Conservation (phyloP, 78 protist genomes). For the Pigoraptor vietnamica region DNA sequence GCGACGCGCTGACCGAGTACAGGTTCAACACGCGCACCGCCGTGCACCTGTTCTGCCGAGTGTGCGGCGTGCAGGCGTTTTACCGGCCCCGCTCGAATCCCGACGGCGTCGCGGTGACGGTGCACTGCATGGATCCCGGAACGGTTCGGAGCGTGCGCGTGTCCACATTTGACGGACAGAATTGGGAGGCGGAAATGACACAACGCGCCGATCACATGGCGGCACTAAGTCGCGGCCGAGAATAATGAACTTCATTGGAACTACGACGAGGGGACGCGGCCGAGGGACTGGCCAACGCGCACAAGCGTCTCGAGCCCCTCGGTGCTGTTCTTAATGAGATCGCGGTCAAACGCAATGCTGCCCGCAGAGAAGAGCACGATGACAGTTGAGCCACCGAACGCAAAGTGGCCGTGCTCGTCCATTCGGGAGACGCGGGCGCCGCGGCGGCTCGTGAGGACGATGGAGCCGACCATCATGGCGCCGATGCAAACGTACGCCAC, state of each 20-base stretch:
- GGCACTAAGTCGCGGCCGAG: background rate
- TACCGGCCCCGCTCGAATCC: conserved; percentile 42
- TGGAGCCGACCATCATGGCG: conserved; percentile 75
- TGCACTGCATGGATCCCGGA: conserved; percentile 7
- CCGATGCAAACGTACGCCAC: conserved; percentile 58
- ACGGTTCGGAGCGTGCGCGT: background rate
- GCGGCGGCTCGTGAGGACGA: conserved; percentile 18
- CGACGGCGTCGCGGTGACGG: conserved; percentile 25
- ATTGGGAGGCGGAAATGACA: background rate
- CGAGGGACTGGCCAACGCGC: conserved; percentile 56
- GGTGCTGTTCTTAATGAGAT: conserved; percentile 49
- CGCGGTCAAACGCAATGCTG: conserved; percentile 47
- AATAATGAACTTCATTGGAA: background rate
- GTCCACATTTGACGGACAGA: background rate
- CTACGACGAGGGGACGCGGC: background rate
- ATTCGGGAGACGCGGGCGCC: conserved; percentile 10
- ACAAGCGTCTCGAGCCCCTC: conserved; percentile 64
- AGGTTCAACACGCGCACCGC: conserved; percentile 28
- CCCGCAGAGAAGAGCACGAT: conserved; percentile 45
- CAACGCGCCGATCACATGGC: background rate
- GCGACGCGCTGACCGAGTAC: conserved; percentile 8
- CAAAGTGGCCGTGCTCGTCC: conserved; percentile 74
- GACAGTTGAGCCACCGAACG: conserved; percentile 73
- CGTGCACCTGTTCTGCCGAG: conserved; percentile 28
- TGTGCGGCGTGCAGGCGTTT: conserved; percentile 39